A percentile compares a stretch with the other conserved stretches of the same genome.
phyloP scores from a whole-genome alignment of 2,329 filamentous ascomycete species.

The Calonectria pseudoreteaudii region DNA sequence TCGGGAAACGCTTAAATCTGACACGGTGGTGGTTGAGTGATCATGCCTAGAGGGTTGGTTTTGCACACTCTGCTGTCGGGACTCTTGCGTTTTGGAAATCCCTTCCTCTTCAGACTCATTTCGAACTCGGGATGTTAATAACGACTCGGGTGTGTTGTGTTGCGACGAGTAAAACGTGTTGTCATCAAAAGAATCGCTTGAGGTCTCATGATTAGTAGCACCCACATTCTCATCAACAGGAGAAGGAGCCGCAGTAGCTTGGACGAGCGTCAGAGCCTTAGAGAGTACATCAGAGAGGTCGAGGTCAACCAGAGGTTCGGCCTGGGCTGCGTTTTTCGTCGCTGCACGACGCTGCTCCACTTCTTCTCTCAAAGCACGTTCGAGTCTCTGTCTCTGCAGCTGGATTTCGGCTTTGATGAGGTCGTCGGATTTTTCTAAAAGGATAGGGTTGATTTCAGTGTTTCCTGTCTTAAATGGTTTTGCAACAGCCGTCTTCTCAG shows the following conservation, averaged over 20 bases:
- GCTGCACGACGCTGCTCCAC: constrained; percentile 70
- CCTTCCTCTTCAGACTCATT: constrained; percentile 53
- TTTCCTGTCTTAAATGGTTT: constrained; percentile 61
- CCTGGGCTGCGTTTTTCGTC: constrained; percentile 54
- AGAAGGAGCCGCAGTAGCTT: constrained; percentile 72
- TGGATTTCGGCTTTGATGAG: constrained; percentile 85
- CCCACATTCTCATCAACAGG: constrained; percentile 64
- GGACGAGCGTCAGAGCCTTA: constrained; percentile 77
- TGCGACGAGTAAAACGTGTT: constrained; percentile 97
- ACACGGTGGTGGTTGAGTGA: constrained; percentile 19
- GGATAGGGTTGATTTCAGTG: constrained; percentile 82
- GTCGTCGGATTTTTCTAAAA: constrained; percentile 88
- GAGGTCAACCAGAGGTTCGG: constrained; percentile 72
- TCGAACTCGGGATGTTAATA: constrained; percentile 61
- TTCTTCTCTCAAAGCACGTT: constrained; percentile 82
- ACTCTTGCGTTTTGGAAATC: constrained; percentile 27
- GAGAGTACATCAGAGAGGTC: constrained; percentile 79
- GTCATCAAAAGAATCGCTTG: constrained; percentile 88
- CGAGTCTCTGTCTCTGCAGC: constrained; percentile 83
- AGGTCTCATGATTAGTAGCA: constrained; percentile 68
- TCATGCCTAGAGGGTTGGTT: constrained; percentile 22
- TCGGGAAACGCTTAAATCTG: constrained; percentile 23
- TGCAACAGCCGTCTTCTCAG: constrained; percentile 45
- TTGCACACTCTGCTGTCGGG: constrained; percentile 28
- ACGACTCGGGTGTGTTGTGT: constrained; percentile 79